A percentile compares a stretch with the other conserved stretches of the same genome.
Conservation (phyloP, 2,329 filamentous ascomycete genomes). For the Cryoendolithus antarcticus region DNA sequence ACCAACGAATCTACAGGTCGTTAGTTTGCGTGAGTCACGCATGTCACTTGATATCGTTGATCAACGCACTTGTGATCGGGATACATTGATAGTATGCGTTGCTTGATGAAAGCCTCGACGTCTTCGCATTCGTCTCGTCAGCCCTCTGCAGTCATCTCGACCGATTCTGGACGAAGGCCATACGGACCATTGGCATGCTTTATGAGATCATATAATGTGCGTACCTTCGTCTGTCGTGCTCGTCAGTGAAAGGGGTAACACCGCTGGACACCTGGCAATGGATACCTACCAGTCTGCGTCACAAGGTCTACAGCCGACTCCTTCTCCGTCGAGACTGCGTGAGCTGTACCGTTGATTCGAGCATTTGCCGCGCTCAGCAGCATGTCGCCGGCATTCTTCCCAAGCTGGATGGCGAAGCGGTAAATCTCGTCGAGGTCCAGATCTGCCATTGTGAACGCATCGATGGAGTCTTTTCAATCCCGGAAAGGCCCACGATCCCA, state of each 20-base stretch:
- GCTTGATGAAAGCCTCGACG: slow-evolving; percentile 58
- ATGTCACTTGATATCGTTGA: too few relatives aligned
- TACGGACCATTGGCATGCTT: too few relatives aligned
- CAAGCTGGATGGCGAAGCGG: slow-evolving; percentile 56
- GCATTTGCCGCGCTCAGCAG: slow-evolving; percentile 52
- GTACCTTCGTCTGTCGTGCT: too few relatives aligned
- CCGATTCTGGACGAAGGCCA: too few relatives aligned
- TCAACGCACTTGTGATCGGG: slow-evolving; percentile 48
- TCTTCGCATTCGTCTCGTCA: slow-evolving; percentile 32
- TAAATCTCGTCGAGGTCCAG: slow-evolving; percentile 53
- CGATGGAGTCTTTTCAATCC: too few relatives aligned
- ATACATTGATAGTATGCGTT: slow-evolving; percentile 46
- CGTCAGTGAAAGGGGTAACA: too few relatives aligned
- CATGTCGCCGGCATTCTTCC: slow-evolving; percentile 56
- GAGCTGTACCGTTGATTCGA: slow-evolving; percentile 33
- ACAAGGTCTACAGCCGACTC: slow-evolving; percentile 67
- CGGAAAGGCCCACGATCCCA: too few relatives aligned
- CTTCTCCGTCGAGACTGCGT: slow-evolving; percentile 47
- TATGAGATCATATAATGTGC: too few relatives aligned
- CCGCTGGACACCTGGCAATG: too few relatives aligned
- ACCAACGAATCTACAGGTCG: slow-evolving; percentile 52
- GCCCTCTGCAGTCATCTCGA: not conserved
- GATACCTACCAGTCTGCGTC: slow-evolving; percentile 52
- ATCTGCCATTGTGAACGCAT: not conserved
- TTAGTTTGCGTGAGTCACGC: slow-evolving; percentile 1